A percentile compares a stretch with the other conserved stretches of the same genome.
These are phyloP conservation scores for Przewalskia tangutica DNA, from an alignment of 257 asterid species.

Conservation along the genomic window DNA sequence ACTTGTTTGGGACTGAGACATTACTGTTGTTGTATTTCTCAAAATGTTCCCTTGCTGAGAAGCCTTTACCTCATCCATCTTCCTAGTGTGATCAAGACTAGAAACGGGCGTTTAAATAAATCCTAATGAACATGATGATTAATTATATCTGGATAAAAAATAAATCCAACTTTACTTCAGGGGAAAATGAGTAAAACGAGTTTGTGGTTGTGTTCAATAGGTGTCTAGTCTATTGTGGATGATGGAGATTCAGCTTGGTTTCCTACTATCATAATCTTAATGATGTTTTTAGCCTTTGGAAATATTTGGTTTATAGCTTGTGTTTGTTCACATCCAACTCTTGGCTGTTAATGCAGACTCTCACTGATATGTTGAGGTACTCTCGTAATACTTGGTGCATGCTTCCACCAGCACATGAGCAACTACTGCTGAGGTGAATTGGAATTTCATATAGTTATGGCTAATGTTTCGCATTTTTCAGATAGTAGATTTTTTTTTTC, in stretches of 20 bases:
- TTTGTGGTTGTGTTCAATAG: background rate
- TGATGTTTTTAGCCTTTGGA: background rate
- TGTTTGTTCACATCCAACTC: background rate
- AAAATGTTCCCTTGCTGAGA: background rate
- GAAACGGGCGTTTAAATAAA: background rate
- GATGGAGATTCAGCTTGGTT: background rate
- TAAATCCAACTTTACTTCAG: background rate
- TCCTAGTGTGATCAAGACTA: background rate
- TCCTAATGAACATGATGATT: background rate
- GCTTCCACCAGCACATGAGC: conserved; percentile 63
- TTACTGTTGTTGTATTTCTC: background rate
- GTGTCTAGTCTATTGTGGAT: background rate
- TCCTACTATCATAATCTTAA: background rate
- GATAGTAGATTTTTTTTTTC: background rate
- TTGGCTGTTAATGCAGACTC: conserved; percentile 42
- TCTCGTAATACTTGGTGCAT: conserved; percentile 40
- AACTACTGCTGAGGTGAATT: conserved; percentile 55
- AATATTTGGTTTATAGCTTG: background rate
- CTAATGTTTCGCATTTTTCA: background rate
- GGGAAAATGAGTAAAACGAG: background rate
- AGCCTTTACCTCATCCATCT: background rate
- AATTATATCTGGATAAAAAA: background rate
- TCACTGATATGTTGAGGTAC: conserved; percentile 46
- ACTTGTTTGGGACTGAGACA: background rate
- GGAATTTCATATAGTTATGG: conserved; percentile 5